phyloP scores from a whole-genome alignment of 371 early-diverging fungal species.

The Lichtheimia corymbifera region DNA sequence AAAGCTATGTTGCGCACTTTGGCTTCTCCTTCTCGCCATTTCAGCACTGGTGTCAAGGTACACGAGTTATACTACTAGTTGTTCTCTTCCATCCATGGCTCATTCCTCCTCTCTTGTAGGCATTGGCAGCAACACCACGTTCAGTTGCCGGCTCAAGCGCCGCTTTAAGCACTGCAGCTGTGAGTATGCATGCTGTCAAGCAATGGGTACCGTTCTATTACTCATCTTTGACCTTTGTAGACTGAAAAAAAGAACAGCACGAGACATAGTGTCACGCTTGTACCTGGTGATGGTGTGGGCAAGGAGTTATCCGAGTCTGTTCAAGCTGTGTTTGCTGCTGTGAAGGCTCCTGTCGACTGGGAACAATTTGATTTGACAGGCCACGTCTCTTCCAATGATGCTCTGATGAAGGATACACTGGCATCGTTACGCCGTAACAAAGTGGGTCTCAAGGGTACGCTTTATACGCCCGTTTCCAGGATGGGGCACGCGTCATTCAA shows the following conservation, averaged over 20 bases:
- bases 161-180: slow-evolving; percentile 11
- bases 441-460: slow-evolving; percentile 95
- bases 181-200: neutral
- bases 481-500: slow-evolving; percentile 93
- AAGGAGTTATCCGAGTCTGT: slow-evolving; percentile 89
- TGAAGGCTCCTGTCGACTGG: slow-evolving; percentile 90
- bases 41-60: too few species aligned
- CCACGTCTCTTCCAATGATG: slow-evolving; percentile 72
- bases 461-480: slow-evolving; percentile 89
- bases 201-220: neutral
- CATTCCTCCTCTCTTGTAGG: neutral
- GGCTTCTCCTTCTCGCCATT: too few species aligned
- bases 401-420: slow-evolving; percentile 81
- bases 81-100: neutral
- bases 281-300: slow-evolving; percentile 98
- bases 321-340: slow-evolving; percentile 91
- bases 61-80: too few species aligned
- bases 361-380: slow-evolving; percentile 95
- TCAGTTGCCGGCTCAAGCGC: slow-evolving; percentile 1
- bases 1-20: too few species aligned
- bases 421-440: slow-evolving; percentile 92
- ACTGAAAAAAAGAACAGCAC: slow-evolving; percentile 6
- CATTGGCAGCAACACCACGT: slow-evolving; percentile 3
- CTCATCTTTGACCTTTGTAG: neutral
- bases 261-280: slow-evolving; percentile 89